Percentiles rank a stretch among this genome's conserved stretches.
Conservation (phyloP, 2,329 filamentous ascomycete species). For the Zalaria obscura region DNA sequence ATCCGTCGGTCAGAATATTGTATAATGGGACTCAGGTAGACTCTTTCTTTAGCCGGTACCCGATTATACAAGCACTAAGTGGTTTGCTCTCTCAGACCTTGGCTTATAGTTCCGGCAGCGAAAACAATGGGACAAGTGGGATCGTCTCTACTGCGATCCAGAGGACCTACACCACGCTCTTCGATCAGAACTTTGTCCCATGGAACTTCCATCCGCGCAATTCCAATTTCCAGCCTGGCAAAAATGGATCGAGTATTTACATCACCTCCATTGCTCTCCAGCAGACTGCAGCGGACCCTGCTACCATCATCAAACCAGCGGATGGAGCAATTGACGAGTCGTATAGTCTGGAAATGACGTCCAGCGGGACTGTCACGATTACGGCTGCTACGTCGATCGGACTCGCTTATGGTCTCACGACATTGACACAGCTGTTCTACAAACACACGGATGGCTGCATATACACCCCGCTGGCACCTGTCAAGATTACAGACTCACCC, state of each 20-base stretch:
- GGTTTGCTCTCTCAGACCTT: slow-evolving; percentile 2
- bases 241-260: slow-evolving; percentile 27
- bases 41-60: slow-evolving; percentile 4
- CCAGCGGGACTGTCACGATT: slow-evolving; percentile 46
- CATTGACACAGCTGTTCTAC: slow-evolving; percentile 70
- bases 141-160: slow-evolving; percentile 32
- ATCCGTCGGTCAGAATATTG: slow-evolving; percentile 21
- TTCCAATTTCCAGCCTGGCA: slow-evolving; percentile 48
- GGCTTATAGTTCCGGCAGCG: neutral
- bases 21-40: slow-evolving; percentile 18
- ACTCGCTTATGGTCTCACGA: slow-evolving; percentile 57
- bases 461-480: slow-evolving; percentile 59
- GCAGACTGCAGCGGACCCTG: slow-evolving; percentile 42
- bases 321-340: slow-evolving; percentile 59
- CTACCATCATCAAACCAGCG: slow-evolving; percentile 43
- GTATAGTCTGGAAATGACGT: slow-evolving; percentile 50
- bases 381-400: slow-evolving; percentile 53
- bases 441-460: slow-evolving; percentile 42
- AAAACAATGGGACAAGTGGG: slow-evolving; percentile 12
- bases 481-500: slow-evolving; percentile 58
- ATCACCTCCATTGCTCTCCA: slow-evolving; percentile 48
- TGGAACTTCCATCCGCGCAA: slow-evolving; percentile 62
- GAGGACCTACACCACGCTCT: slow-evolving; percentile 48
- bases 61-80: slow-evolving; percentile 5
- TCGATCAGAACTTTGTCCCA: slow-evolving; percentile 55